Conservation (phyloP, 768 basidiomycete genomes). For the Boletus speciosus region DNA sequence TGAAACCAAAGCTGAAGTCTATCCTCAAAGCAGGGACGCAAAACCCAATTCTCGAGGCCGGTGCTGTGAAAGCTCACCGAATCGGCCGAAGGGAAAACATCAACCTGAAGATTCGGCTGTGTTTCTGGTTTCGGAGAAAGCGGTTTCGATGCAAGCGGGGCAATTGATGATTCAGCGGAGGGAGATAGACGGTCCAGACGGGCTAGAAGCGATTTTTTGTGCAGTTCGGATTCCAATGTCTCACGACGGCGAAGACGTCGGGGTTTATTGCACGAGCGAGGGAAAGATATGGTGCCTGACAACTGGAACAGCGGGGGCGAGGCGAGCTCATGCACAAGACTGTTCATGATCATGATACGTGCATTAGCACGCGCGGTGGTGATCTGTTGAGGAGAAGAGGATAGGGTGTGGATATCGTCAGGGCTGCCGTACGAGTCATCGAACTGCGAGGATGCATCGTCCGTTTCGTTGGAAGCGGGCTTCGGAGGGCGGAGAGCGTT, state of each 20-base stretch:
- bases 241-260: slow-evolving; percentile 34
- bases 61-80: slow-evolving; percentile 36
- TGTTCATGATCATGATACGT: slow-evolving; percentile 43
- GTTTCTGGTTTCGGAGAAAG: slow-evolving; percentile 26
- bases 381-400: slow-evolving; percentile 25
- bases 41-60: slow-evolving; percentile 66
- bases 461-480: slow-evolving; percentile 23
- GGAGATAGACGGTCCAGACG: slow-evolving; percentile 42
- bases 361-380: slow-evolving; percentile 38
- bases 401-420: slow-evolving; percentile 14
- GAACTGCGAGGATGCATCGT: slow-evolving; percentile 38
- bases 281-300: slow-evolving; percentile 40
- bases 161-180: slow-evolving; percentile 43
- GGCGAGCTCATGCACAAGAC: slow-evolving; percentile 37
- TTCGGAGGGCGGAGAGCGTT: slow-evolving; percentile 21
- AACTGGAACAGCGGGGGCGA: slow-evolving; percentile 49
- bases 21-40: slow-evolving; percentile 76
- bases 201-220: slow-evolving; percentile 49
- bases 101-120: slow-evolving; percentile 35
- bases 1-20: slow-evolving; percentile 54
- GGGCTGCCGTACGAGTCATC: slow-evolving; percentile 32
- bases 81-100: slow-evolving; percentile 17
- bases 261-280: slow-evolving; percentile 52
- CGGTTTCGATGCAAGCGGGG: slow-evolving; percentile 38
- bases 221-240: slow-evolving; percentile 43